Evolutionary conservation across 768 basidiomycete genomes (phyloP), one percentile per base, ranked within the genome.

Genomic region (Pleurotus salmoneostramineus): DNA sequence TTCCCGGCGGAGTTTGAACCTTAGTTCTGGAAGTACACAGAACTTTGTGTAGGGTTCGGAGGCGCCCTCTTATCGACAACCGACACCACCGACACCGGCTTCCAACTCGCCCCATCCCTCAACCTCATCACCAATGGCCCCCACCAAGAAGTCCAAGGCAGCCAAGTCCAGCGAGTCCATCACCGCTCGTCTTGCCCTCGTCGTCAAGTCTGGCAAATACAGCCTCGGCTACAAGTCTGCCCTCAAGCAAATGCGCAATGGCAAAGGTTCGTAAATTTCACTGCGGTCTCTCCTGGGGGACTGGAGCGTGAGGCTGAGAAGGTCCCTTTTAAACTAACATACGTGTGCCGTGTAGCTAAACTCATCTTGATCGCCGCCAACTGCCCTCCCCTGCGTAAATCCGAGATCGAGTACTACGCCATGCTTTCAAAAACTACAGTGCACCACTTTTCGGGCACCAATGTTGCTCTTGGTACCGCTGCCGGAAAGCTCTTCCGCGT

Each of bases 401-500:
- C 96, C 60, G 97, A 99, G 83, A 83, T 99, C 59, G 97, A 99
- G 82, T 99, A 98, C 83, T 99, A 98, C 72, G 97, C 95, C 78
- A 97, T 97, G 95, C 83, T 99, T 72, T 97, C 95, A 65, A 99
- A 99, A 83, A 98, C 96, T 58, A 87, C 91, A 58, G 96, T 98
- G 58, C 97, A 98, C 79, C 95, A 98, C 80, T 99, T 97, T 74
- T 82, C 87, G 63, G 97, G 97, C 63, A 95, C 95, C 62, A 99
- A 99, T 72, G 94, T 98, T 66, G 92, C 96, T 60, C 89, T 99
- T 63, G 97, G 97, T 58, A 99, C 97, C 51, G 97, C 97, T 74
- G 95, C 97, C 59, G 97, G 97, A 73, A 96, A 95, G 79, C 88
- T 98, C 65, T 99, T 98, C 92, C 94, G 95, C 65, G 96, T 98